A percentile compares a stretch with the other conserved stretches of the same genome.
These are phyloP conservation scores for Effrenium voratum DNA, from an alignment of 73 alveolate genomes.

Conservation along the genomic window DNA sequence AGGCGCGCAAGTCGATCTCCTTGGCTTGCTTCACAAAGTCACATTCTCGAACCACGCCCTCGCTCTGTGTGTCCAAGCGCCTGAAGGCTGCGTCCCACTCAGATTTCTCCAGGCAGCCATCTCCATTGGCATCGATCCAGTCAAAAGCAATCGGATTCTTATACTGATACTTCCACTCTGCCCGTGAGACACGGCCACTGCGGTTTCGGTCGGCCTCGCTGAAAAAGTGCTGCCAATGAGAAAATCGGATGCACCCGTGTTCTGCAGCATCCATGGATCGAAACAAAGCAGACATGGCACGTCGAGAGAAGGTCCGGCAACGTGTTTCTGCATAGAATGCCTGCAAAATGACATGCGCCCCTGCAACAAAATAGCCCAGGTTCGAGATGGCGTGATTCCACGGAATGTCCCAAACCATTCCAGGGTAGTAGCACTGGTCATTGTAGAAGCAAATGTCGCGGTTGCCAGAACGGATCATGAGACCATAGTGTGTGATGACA, in stretches of 20 bases:
- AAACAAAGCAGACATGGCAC: constrained; percentile 32
- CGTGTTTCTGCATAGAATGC: constrained; percentile 63
- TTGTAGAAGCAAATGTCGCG: constrained; percentile 87
- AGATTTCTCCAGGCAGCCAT: not conserved
- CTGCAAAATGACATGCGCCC: constrained; percentile 41
- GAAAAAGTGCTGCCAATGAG: not conserved
- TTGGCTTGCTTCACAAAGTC: not conserved
- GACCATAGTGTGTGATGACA: constrained; percentile 80
- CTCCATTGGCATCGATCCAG: constrained; percentile 8
- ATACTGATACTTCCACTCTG: constrained; percentile 25
- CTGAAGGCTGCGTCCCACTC: constrained; percentile 58
- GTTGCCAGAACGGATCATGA: constrained; percentile 71
- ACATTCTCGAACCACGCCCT: not conserved
- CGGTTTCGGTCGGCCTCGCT: constrained; percentile 17
- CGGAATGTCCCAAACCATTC: constrained; percentile 51
- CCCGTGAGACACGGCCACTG: constrained; percentile 37
- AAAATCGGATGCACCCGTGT: not conserved
- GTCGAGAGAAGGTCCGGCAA: constrained; percentile 29
- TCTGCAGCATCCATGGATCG: not conserved
- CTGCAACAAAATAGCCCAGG: constrained; percentile 67
- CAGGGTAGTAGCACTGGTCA: constrained; percentile 72
- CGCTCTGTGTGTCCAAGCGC: constrained; percentile 20
- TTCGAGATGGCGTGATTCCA: constrained; percentile 50
- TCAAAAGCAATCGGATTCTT: constrained; percentile 40
- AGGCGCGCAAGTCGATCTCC: constrained; percentile 53